Evolutionary conservation across 1,284 basidiomycete genomes (phyloP), one percentile per base, ranked within the genome.

Genomic region (Moesziomyces parantarcticus): DNA sequence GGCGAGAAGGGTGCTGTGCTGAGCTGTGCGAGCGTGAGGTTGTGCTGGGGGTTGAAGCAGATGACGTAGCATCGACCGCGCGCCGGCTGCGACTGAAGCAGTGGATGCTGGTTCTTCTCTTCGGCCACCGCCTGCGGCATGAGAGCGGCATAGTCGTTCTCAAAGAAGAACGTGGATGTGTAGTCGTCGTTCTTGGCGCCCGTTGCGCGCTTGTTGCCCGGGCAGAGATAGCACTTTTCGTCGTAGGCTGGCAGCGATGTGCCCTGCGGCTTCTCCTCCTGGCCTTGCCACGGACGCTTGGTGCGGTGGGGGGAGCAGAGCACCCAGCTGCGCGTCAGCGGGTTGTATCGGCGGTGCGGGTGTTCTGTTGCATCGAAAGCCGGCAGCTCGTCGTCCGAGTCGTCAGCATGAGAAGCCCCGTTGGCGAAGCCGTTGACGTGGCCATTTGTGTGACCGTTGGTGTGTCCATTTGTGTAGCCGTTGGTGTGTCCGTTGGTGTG

Each of bases 11-110:
- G 82, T 1, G 85, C 74, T 0, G 87, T 72, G 0, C 86, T 70
- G 72, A 97, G 88, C 57, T 90, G 88, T 0, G 95, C 91, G 22
- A 97, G 88, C 1, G 94, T 94, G n/a, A 96, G 86, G 82, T 96
- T 92, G 83, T 97, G 95, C 49, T 90, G 86, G 1, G 93, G 93
- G 83, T 94, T 91, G 85, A 95, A 97, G 81, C 92, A 89, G 59
- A 98, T 84, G 26, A 98, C 95, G 83, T 94, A 93, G 85, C 94
- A 97, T 21, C 87, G 88, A 10, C 95, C 95, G 56, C 92, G 87
- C 1, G 94, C 88, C 0, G 93, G 91, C 66, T 91, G 87, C 0
- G 88, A 86, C 3, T 86, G 87, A 62, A 96, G 88, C 47, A 97
- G 85, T 3, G 70, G 75, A 45, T 79, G 76, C 42, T 64, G 60